Evolutionary conservation across 2,329 filamentous ascomycete genomes (phyloP), one percentile per base, ranked within the genome.

Genomic region (Fonsecaea monophora): DNA sequence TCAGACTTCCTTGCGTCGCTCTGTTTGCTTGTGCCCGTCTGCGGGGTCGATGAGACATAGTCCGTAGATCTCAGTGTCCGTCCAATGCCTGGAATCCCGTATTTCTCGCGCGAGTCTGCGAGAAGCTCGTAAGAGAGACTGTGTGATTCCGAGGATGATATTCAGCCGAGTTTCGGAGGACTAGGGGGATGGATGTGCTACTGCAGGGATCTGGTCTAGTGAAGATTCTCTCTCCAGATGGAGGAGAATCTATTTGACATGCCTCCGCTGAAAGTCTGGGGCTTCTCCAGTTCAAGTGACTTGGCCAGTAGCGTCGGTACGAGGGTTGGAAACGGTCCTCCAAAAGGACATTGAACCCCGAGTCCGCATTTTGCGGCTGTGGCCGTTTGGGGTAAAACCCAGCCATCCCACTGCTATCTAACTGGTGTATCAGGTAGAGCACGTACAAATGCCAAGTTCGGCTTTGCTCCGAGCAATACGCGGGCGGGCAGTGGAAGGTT

Each of bases 381-480:
- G 32, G 25, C 25, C 10, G 25, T 5, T 48, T 48, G 53, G 32
- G 25, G 25, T 54, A 54, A 4, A 54, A n/a, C 10, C 48, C n/a
- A 13, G 32, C 21, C 15, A 55, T 10, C 6, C 9, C 12, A 21
- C 45, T 32, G 30, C 30, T 32, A 32, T 3, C 30, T 32, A 6
- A 32, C 4, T 32, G 30, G 4, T 32, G 30, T 32, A 32, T 3
- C 30, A 32, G 30, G 30, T 32, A 32, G 30, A 32, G 30, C 30
- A 32, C 30, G 30, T 48, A 38, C 18, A n/a, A 7, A 42, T 35
- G n/a, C 45, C 48, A 30, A 13, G 45, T 42, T 62, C 53, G 60
- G 60, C 53, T 37, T 48, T 56, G 35, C 60, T 62, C 60, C 60
- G 60, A 55, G 60, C 32, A 37, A 62, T 40, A 53, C 15, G 50